Conservation (phyloP, 371 early-diverging fungal species). For the Mortierella sp. region DNA sequence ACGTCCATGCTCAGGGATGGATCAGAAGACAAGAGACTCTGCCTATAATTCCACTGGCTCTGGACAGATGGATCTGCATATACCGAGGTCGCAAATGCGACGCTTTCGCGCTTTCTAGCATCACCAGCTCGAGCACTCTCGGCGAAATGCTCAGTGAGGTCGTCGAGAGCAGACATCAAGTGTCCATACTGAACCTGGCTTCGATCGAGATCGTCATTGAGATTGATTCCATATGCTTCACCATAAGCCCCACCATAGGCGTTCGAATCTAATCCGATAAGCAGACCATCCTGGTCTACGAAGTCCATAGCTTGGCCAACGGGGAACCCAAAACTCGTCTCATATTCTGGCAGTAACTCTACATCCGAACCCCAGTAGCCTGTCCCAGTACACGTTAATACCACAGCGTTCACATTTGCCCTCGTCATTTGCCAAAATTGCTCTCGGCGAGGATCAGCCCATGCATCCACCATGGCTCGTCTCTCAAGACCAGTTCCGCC, state of each 20-base stretch:
- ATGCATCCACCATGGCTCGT: slow-evolving; percentile 30
- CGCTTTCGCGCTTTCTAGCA: slow-evolving; percentile 43
- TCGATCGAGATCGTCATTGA: slow-evolving; percentile 20
- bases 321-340: slow-evolving; percentile 26
- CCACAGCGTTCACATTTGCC: slow-evolving; percentile 53
- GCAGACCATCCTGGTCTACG: slow-evolving; percentile 45
- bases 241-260: slow-evolving; percentile 8
- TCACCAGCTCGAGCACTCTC: slow-evolving; percentile 43
- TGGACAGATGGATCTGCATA: slow-evolving; percentile 21
- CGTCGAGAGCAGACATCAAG: slow-evolving; percentile 47
- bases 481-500: slow-evolving; percentile 51
- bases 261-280: slow-evolving; percentile 26
- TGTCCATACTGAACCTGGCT: slow-evolving; percentile 51
- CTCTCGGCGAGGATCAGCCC: slow-evolving; percentile 34
- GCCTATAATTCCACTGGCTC: slow-evolving; percentile 38
- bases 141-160: slow-evolving; percentile 57
- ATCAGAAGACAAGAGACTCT: slow-evolving; percentile 12
- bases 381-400: slow-evolving; percentile 40
- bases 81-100: slow-evolving; percentile 4
- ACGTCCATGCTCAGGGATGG: slow-evolving; percentile 8
- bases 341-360: slow-evolving; percentile 45
- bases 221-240: slow-evolving; percentile 10
- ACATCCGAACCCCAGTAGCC: slow-evolving; percentile 47
- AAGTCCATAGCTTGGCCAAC: slow-evolving; percentile 27
- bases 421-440: slow-evolving; percentile 54